phyloP scores from a whole-genome alignment of 2,329 filamentous ascomycete species.

The Diaporthe humulicola region DNA sequence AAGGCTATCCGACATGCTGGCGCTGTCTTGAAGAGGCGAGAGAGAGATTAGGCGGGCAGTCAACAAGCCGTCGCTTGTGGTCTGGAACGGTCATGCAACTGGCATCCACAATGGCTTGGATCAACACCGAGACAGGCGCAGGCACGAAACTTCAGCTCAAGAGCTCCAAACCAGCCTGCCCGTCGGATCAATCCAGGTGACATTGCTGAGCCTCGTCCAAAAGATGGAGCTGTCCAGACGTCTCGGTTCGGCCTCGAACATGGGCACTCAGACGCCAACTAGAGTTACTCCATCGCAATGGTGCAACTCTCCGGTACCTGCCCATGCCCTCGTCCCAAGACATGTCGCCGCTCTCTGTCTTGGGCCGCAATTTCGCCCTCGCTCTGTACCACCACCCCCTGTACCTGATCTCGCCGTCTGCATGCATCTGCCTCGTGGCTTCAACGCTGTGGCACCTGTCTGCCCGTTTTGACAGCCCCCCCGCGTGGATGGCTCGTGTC shows the following conservation, averaged over 20 bases:
- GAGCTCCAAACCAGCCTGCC: not conserved
- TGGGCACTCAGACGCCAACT: constrained; percentile 37
- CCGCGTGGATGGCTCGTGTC: not conserved
- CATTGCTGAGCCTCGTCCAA: not conserved
- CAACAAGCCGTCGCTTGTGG: constrained; percentile 3
- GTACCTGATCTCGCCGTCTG: not conserved
- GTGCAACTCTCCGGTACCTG: constrained; percentile 12
- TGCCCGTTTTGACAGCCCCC: constrained; percentile 29
- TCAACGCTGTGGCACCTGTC: constrained; percentile 27
- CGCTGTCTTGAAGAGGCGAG: not conserved
- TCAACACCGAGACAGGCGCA: constrained; percentile 24
- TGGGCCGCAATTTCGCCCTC: constrained; percentile 34
- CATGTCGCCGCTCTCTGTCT: constrained; percentile 33
- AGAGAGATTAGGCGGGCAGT: not conserved
- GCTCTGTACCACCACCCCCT: constrained; percentile 29
- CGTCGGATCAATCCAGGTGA: not conserved
- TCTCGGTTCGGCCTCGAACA: constrained; percentile 38
- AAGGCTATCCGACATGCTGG: not conserved
- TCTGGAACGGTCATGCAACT: not conserved
- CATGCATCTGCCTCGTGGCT: constrained; percentile 32
- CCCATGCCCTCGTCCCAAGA: constrained; percentile 16
- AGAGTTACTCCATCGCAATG: constrained; percentile 23
- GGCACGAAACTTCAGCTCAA: constrained; percentile 19
- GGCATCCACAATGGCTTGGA: constrained; percentile 7
- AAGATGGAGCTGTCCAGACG: constrained; percentile 8